Percentiles rank a stretch among this genome's conserved stretches.
phyloP scores from a whole-genome alignment of 129 eudicot species.

The Logfia minima region DNA sequence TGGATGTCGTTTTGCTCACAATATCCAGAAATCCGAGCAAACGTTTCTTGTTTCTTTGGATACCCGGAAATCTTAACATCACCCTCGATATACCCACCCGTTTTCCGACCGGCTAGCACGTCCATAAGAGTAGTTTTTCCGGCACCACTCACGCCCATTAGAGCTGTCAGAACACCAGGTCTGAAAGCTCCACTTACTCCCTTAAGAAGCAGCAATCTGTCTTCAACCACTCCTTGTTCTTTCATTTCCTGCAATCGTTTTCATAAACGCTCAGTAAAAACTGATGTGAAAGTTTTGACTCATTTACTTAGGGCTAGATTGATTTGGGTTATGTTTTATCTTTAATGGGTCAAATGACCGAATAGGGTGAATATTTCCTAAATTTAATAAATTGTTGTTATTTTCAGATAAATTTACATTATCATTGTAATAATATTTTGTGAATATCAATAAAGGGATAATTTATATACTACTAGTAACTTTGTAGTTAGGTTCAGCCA shows the following conservation, averaged over 20 bases:
- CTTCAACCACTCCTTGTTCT: constrained; percentile 61
- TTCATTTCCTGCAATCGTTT: constrained; percentile 70
- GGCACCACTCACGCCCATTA: constrained; percentile 96
- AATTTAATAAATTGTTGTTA: background rate
- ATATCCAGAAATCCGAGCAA: constrained; percentile 84
- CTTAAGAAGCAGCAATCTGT: constrained; percentile 63
- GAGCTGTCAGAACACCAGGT: constrained; percentile 88
- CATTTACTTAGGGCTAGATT: background rate
- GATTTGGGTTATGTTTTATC: background rate
- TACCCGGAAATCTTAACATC: constrained; percentile 66
- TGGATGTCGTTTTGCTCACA: constrained; percentile 93
- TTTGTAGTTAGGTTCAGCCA: no score
- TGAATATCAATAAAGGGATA: no score
- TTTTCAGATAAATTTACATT: background rate
- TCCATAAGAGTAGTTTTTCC: constrained; percentile 96
- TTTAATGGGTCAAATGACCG: no score
- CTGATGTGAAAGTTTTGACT: background rate
- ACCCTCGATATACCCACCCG: constrained; percentile 82
- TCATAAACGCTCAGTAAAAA: constrained; percentile 16
- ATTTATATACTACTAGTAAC: no score
- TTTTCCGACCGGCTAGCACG: constrained; percentile 84
- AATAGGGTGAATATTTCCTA: background rate
- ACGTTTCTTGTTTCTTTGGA: constrained; percentile 80
- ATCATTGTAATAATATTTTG: no score
- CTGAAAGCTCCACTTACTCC: constrained; percentile 83